These are phyloP conservation scores for Termitomyces sp. DNA, from an alignment of 768 basidiomycete genomes.

Conservation along the genomic window DNA sequence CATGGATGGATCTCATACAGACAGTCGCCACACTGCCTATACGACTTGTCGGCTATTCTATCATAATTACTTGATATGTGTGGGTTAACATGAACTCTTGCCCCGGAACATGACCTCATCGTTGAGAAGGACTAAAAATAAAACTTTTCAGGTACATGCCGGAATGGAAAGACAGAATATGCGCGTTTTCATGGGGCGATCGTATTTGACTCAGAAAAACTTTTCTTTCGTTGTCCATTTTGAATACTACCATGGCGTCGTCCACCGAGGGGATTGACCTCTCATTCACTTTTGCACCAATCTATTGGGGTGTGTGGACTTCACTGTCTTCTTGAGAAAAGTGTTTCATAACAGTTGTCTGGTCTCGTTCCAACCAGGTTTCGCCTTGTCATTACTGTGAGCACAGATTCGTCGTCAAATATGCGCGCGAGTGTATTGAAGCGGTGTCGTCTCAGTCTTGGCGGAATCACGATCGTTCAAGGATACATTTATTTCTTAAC, in stretches of 20 bases:
- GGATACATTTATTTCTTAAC: conserved; percentile 33
- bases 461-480: conserved; percentile 36
- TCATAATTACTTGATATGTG: too few relatives aligned
- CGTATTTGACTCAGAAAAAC: not conserved
- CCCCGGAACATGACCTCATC: not conserved
- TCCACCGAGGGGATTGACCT: conserved; percentile 14
- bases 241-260: not conserved
- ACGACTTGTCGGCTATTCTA: not conserved
- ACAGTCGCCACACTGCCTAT: not conserved
- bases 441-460: conserved; percentile 18
- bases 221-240: not conserved
- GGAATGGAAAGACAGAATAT: not conserved
- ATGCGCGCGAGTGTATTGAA: not conserved
- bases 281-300: conserved; percentile 19
- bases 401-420: not conserved
- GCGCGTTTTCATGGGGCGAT: not conserved
- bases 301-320: conserved; percentile 23
- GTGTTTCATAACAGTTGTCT: not conserved
- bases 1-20: not conserved
- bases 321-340: not conserved
- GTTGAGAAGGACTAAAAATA: not conserved
- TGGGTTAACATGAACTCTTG: not conserved
- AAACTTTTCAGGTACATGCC: not conserved
- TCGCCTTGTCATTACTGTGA: conserved; percentile 23
- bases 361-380: conserved; percentile 12